phyloP scores from a whole-genome alignment of 352 stramenopile genomes.

The Phytophthora sansomeana region DNA sequence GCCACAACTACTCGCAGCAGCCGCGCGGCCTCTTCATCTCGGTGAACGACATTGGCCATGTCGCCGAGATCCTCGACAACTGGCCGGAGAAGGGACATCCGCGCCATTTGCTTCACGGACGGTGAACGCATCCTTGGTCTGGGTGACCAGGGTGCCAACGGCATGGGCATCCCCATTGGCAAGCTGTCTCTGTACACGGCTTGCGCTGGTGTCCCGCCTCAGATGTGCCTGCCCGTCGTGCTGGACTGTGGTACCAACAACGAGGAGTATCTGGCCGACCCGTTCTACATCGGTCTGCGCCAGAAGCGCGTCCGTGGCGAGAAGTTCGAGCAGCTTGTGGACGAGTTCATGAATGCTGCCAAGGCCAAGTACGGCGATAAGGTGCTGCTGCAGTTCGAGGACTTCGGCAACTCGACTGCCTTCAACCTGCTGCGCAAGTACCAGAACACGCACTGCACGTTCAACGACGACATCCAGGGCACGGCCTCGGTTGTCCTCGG shows the following conservation, averaged over 20 bases:
- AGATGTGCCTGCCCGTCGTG: slow-evolving; percentile 94
- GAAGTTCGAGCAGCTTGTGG: slow-evolving; percentile 94
- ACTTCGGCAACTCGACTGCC: slow-evolving; percentile 90
- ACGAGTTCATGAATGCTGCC: slow-evolving; percentile 97
- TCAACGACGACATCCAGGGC: slow-evolving; percentile 98
- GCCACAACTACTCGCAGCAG: slow-evolving; percentile 88
- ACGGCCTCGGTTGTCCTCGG: slow-evolving; percentile 82
- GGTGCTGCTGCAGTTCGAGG: slow-evolving; percentile 90
- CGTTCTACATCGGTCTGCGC: slow-evolving; percentile 95
- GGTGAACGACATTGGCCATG: slow-evolving; percentile 80
- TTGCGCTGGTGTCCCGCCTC: slow-evolving; percentile 93
- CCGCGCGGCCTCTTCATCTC: slow-evolving; percentile 95
- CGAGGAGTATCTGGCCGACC: slow-evolving; percentile 90
- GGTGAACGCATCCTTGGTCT: slow-evolving; percentile 96
- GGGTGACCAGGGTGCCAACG: slow-evolving; percentile 93
- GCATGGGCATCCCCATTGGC: slow-evolving; percentile 94
- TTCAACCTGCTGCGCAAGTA: slow-evolving; percentile 88
- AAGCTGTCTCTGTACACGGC: slow-evolving; percentile 96
- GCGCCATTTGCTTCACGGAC: slow-evolving; percentile 97
- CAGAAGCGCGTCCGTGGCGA: slow-evolving; percentile 89
- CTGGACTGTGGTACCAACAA: slow-evolving; percentile 98
- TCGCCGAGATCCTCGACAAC: slow-evolving; percentile 94
- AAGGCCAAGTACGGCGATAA: slow-evolving; percentile 89
- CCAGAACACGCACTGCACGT: slow-evolving; percentile 87
- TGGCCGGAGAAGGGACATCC: slow-evolving; percentile 97